Percentiles rank a stretch among this genome's conserved stretches.
These are phyloP conservation scores for Niveomyces coronatus DNA, from an alignment of 2,329 filamentous ascomycete genomes.

Conservation along the genomic window DNA sequence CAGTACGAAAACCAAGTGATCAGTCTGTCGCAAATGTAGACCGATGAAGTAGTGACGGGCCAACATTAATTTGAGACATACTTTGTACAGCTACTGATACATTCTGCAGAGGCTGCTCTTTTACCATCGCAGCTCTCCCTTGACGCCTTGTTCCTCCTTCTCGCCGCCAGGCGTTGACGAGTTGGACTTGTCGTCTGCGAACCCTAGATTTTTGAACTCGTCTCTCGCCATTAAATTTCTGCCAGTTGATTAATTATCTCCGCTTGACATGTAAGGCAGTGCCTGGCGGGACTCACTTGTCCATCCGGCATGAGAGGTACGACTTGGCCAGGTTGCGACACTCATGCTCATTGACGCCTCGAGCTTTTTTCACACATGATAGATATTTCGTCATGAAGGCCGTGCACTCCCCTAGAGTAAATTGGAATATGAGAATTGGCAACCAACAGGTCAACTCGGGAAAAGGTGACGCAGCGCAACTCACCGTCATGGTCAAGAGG, in stretches of 20 bases:
- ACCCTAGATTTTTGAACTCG: slow-evolving; percentile 89
- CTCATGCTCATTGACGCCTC: slow-evolving; percentile 75
- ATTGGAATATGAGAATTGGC: neutral
- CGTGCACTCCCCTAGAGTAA: slow-evolving; percentile 75
- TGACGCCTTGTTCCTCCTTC: slow-evolving; percentile 24
- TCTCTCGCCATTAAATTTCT: slow-evolving; percentile 95
- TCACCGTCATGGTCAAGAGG: slow-evolving; percentile 84
- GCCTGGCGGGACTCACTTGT: slow-evolving; percentile 56
- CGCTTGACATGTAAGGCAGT: too few species aligned
- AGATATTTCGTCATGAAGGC: slow-evolving; percentile 78
- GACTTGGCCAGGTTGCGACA: slow-evolving; percentile 80
- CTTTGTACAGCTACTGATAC: slow-evolving; percentile 1
- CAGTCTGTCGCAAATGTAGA: too few species aligned
- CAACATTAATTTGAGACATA: too few species aligned
- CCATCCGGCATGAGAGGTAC: slow-evolving; percentile 90
- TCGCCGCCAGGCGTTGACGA: slow-evolving; percentile 14
- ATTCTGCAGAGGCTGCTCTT: neutral
- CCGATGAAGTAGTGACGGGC: too few species aligned
- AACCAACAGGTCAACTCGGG: too few species aligned
- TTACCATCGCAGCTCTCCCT: slow-evolving; percentile 29
- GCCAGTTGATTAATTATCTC: too few species aligned
- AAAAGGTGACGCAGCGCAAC: slow-evolving; percentile 13
- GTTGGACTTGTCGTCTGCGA: slow-evolving; percentile 30
- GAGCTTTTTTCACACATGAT: slow-evolving; percentile 72
- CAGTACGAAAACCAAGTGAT: too few species aligned